Conservation (phyloP, 192 early-diverging fungal species). For the Umbelopsis sp. region DNA sequence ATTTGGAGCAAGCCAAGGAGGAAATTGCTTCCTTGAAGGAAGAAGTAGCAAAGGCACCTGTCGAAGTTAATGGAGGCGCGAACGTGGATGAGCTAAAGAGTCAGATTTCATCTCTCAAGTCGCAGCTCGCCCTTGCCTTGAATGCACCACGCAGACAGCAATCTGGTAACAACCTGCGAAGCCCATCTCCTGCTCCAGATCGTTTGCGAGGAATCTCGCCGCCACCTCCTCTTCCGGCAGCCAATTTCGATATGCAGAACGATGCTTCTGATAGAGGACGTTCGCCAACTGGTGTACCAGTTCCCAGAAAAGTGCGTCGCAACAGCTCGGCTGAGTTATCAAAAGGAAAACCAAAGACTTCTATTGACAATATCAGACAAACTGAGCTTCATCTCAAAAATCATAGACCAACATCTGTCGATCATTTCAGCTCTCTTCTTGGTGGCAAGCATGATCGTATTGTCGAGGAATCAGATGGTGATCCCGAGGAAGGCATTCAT, state of each 20-base stretch:
- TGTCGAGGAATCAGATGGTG: slow-evolving; percentile 33
- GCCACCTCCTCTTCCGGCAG: slow-evolving; percentile 5
- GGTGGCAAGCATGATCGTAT: slow-evolving; percentile 31
- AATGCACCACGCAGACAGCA: slow-evolving; percentile 40
- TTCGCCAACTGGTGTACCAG: slow-evolving; percentile 22
- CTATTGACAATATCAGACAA: slow-evolving; percentile 41
- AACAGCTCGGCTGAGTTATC: slow-evolving; percentile 52
- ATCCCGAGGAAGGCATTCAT: slow-evolving; percentile 46
- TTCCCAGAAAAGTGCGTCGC: slow-evolving; percentile 40
- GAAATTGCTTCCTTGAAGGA: slow-evolving; percentile 65
- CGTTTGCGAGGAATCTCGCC: slow-evolving; percentile 5
- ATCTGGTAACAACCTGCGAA: slow-evolving; percentile 2
- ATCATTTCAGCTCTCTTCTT: slow-evolving; percentile 28
- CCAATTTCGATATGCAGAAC: not conserved
- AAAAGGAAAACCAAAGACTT: slow-evolving; percentile 34
- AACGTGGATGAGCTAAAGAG: slow-evolving; percentile 68
- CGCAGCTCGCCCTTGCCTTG: slow-evolving; percentile 68
- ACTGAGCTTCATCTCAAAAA: slow-evolving; percentile 37
- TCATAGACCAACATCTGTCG: slow-evolving; percentile 41
- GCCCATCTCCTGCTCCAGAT: slow-evolving; percentile 12
- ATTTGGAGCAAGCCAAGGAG: slow-evolving; percentile 61
- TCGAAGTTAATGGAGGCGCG: slow-evolving; percentile 54
- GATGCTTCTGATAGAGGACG: slow-evolving; percentile 18
- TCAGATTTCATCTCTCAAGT: slow-evolving; percentile 71
- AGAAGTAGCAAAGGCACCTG: slow-evolving; percentile 9